These are phyloP conservation scores for Nidularia pulvinata DNA, from an alignment of 768 basidiomycete species.

Conservation along the genomic window DNA sequence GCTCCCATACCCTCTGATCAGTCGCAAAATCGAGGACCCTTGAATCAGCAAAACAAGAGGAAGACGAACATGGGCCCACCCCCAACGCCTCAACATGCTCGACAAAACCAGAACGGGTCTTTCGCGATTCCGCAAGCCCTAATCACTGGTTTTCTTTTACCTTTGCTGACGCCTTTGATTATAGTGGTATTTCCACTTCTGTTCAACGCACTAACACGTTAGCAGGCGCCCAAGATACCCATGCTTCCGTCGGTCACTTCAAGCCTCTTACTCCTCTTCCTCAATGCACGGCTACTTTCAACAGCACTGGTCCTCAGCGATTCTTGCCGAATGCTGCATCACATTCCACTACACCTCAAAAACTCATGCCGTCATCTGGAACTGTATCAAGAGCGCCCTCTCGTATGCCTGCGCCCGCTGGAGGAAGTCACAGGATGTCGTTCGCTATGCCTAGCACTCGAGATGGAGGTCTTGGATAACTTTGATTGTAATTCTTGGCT, in stretches of 20 bases:
- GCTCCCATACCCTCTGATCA: conserved; percentile 2
- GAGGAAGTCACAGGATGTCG: conserved; percentile 49
- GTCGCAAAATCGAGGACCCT: conserved; percentile 8
- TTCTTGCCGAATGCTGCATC: not conserved
- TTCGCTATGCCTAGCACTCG: conserved; percentile 35
- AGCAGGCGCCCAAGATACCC: no score
- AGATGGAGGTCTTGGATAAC: conserved; percentile 13
- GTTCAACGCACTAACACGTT: no score
- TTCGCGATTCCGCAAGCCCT: not conserved
- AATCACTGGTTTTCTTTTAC: not conserved
- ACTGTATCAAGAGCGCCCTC: conserved; percentile 20
- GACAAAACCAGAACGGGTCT: not conserved
- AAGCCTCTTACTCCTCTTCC: not conserved
- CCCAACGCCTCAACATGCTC: conserved; percentile 42
- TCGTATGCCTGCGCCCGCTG: conserved; percentile 16
- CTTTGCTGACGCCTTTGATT: no score
- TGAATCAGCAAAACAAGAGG: conserved; percentile 18
- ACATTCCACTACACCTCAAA: no score
- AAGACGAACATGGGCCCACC: conserved; percentile 53
- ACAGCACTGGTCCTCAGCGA: not conserved
- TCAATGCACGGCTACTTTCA: no score
- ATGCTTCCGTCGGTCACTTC: not conserved
- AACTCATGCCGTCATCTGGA: not conserved
- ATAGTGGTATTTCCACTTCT: no score
- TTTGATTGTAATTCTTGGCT: not conserved